A percentile compares a stretch with the other conserved stretches of the same genome.
phyloP scores from a whole-genome alignment of 2,329 filamentous ascomycete species.

The Ophiostoma tasmaniense region DNA sequence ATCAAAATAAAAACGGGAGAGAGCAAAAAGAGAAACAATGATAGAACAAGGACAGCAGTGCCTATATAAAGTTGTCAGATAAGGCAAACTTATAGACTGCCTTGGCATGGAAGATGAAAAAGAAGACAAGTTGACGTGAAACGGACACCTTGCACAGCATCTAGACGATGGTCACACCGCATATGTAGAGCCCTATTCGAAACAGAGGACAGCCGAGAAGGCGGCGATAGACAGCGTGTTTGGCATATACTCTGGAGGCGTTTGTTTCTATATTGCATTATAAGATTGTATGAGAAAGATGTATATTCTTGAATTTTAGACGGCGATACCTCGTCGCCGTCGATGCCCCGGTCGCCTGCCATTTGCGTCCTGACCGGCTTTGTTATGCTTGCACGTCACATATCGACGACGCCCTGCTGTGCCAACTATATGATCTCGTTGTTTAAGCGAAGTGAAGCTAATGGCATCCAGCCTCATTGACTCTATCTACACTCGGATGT shows the following conservation, averaged over 20 bases:
- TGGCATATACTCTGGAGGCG: not conserved
- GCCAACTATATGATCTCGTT: not conserved
- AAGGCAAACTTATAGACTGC: no score
- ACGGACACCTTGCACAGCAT: not conserved
- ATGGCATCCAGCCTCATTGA: not conserved
- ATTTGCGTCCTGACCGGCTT: not conserved
- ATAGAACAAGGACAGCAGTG: no score
- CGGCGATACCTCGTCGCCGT: not conserved
- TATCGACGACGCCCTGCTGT: not conserved
- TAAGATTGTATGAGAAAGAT: not conserved
- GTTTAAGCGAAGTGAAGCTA: not conserved
- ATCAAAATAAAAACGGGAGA: no score
- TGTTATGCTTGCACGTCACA: not conserved
- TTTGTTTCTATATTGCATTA: not conserved
- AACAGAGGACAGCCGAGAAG: not conserved
- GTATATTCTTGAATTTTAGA: not conserved
- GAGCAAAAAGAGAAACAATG: no score
- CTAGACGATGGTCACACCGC: not conserved
- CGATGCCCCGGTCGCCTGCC: not conserved
- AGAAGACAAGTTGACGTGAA: not conserved
- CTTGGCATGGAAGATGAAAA: no score
- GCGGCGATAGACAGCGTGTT: not conserved
- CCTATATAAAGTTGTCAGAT: no score
- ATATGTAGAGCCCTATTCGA: not conserved
- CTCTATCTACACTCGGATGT: not conserved